Evolutionary conservation across 768 basidiomycete species (phyloP).

Genomic region (Holtermanniella nyarrowii): DNA sequence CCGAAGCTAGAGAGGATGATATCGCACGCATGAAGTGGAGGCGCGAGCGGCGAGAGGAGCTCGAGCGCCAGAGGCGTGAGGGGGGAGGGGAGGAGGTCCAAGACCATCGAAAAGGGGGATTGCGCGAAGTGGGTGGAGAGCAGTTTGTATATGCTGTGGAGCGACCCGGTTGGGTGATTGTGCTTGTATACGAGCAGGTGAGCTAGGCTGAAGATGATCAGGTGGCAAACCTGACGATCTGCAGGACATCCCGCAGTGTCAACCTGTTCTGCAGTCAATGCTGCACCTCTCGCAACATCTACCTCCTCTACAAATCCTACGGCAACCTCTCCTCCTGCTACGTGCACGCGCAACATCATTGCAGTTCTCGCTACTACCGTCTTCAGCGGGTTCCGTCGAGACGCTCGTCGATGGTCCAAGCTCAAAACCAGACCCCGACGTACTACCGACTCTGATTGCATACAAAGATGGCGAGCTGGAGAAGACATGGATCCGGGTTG

Average conservation of each 20-base stretch:
- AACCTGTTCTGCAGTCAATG: slow-evolving; percentile 17
- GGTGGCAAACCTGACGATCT: not conserved
- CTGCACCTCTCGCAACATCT: slow-evolving; percentile 1
- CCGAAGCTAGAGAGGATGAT: not conserved
- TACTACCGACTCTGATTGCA: slow-evolving; percentile 34
- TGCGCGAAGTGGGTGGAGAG: slow-evolving; percentile 30
- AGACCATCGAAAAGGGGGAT: slow-evolving; percentile 9
- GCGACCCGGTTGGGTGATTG: slow-evolving; percentile 31
- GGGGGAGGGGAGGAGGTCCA: slow-evolving; percentile 1
- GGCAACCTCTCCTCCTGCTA: slow-evolving; percentile 8
- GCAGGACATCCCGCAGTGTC: slow-evolving; percentile 30
- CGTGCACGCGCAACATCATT: slow-evolving; percentile 30
- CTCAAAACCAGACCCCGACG: slow-evolving; percentile 31
- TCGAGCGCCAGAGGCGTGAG: slow-evolving; percentile 1
- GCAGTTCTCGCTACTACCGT: slow-evolving; percentile 28
- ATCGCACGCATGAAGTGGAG: not conserved
- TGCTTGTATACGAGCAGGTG: slow-evolving; percentile 37
- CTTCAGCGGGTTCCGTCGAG: slow-evolving; percentile 1
- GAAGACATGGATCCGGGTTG: slow-evolving; percentile 32
- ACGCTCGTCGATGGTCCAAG: not conserved
- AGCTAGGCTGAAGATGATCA: slow-evolving; percentile 4
- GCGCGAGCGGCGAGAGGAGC: not conserved
- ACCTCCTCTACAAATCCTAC: not conserved
- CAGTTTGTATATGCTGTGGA: slow-evolving; percentile 33
- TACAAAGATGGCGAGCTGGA: slow-evolving; percentile 37